Percentiles rank a stretch among this genome's conserved stretches.
Evolutionary conservation across 768 basidiomycete species (phyloP).

Genomic region (Trametes gibbosa): DNA sequence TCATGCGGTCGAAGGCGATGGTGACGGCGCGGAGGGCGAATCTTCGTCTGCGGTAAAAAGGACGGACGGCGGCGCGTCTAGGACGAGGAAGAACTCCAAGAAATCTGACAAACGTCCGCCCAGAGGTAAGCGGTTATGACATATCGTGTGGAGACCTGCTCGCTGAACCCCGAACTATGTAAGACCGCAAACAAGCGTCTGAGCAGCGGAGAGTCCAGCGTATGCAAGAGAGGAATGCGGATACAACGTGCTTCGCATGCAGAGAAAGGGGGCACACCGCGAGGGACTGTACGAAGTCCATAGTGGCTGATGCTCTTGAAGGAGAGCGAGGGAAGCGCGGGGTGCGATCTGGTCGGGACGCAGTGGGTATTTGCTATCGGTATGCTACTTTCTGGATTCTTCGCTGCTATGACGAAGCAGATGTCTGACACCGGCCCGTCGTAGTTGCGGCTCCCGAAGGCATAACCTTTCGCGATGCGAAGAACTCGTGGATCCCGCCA

Average conservation of each 20-base stretch:
- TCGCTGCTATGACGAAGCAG: neutral
- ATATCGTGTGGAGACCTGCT: neutral
- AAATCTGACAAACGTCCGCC: slow-evolving; percentile 27
- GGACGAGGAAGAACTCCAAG: slow-evolving; percentile 29
- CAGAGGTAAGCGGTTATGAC: slow-evolving; percentile 23
- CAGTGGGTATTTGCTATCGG: slow-evolving; percentile 57
- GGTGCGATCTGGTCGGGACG: slow-evolving; percentile 51
- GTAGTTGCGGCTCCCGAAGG: slow-evolving; percentile 76
- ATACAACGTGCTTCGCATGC: slow-evolving; percentile 84
- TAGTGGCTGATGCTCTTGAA: slow-evolving; percentile 23
- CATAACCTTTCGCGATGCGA: slow-evolving; percentile 82
- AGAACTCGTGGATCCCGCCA: slow-evolving; percentile 53
- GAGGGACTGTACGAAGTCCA: slow-evolving; percentile 65
- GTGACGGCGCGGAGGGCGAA: slow-evolving; percentile 9
- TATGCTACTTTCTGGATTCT: slow-evolving; percentile 5
- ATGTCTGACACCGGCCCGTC: neutral
- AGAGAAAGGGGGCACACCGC: slow-evolving; percentile 81
- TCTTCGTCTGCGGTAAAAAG: slow-evolving; percentile 1
- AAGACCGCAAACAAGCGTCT: slow-evolving; percentile 32
- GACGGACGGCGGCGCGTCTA: slow-evolving; percentile 21
- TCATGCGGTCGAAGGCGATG: slow-evolving; percentile 3
- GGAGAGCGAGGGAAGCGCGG: slow-evolving; percentile 21
- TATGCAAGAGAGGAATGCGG: slow-evolving; percentile 49
- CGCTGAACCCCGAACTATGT: neutral
- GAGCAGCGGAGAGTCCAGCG: slow-evolving; percentile 69